These are phyloP conservation scores for Sporisorium graminicola DNA, from an alignment of 1,284 basidiomycete species.

Conservation along the genomic window DNA sequence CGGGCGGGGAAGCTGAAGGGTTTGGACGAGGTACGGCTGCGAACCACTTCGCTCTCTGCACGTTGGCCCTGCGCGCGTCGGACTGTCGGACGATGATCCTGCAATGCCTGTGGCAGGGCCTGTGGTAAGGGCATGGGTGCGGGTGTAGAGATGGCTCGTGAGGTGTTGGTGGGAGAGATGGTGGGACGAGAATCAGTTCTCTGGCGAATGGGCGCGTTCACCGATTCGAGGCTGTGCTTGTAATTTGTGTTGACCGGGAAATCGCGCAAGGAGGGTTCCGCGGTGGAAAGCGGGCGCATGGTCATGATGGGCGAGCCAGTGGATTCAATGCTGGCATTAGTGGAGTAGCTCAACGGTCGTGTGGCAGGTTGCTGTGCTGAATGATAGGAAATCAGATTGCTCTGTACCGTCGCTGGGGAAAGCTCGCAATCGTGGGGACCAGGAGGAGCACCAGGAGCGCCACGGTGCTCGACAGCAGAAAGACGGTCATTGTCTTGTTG, in stretches of 20 bases:
- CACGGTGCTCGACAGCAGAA: slow-evolving; percentile 18
- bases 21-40: slow-evolving; percentile 26
- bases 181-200: slow-evolving; percentile 45
- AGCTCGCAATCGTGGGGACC: slow-evolving; percentile 1
- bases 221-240: slow-evolving; percentile 33
- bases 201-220: slow-evolving; percentile 28
- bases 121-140: slow-evolving; percentile 40
- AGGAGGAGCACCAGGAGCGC: background rate
- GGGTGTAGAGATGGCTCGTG: slow-evolving; percentile 32
- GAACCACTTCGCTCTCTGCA: slow-evolving; percentile 47
- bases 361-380: slow-evolving; percentile 1
- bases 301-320: slow-evolving; percentile 48
- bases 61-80: slow-evolving; percentile 38
- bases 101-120: slow-evolving; percentile 30
- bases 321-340: slow-evolving; percentile 27
- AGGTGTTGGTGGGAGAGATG: slow-evolving; percentile 34
- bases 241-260: slow-evolving; percentile 34
- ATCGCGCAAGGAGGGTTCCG: slow-evolving; percentile 36
- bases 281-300: slow-evolving; percentile 22
- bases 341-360: slow-evolving; percentile 16
- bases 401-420: background rate
- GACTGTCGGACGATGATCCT: slow-evolving; percentile 35
- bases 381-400: background rate
- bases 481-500: slow-evolving; percentile 10
- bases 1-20: slow-evolving; percentile 42